Base-by-base conservation (phyloP, 495 filamentous ascomycete species). In the Penicillium subrubescens region DNA sequence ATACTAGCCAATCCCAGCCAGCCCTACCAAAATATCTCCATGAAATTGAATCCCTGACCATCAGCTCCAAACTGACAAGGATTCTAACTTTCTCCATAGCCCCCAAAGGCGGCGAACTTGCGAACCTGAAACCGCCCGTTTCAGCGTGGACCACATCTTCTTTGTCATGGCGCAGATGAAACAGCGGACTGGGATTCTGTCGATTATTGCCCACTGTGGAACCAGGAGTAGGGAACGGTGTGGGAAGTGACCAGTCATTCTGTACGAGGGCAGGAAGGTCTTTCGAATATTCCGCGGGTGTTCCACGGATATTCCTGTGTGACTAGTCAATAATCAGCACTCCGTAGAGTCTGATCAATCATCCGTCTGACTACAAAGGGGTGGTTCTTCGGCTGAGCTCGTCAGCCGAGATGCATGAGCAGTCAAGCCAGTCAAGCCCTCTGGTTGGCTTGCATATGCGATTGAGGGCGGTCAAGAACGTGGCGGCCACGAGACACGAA, bases 401-500 rank as follows among this genome's bases (percentile, higher is more conserved):
- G 15, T 19, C 17, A 19, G 33, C 52, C 31, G 31, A 55, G 31
- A 55, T 27, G 14, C 41, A 39, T 34, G 57, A 27, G 57, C 43
- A 67, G 53, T 39, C 17, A 5, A 21, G 33, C 25, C 43, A 67
- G 53, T 39, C 17, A 5, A 21, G 33, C 25, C 25, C 34, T n/a
- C 15, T 21, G 33, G 50, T 53, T 37, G 39, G 60, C 35, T 31
- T 29, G 23, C 14, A 31, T n/a, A 29, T 55, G 27, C 35, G 31
- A 25, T 7, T 56, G 37, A 60, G 55, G 68, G 58, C 62, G 63
- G 57, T 63, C 61, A 71, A 69, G 67, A 80, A 80, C 77, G 76
- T 80, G 77, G 77, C 76, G 67, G 73, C 76, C 76, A 80, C 76
- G 76, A 78, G 76, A 73, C 48, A 69, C 63, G 69, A 34, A 68